Evolutionary conservation across 2,329 filamentous ascomycete species (phyloP), one percentile per base, ranked within the genome.

Genomic region (Zarea fungicola): DNA sequence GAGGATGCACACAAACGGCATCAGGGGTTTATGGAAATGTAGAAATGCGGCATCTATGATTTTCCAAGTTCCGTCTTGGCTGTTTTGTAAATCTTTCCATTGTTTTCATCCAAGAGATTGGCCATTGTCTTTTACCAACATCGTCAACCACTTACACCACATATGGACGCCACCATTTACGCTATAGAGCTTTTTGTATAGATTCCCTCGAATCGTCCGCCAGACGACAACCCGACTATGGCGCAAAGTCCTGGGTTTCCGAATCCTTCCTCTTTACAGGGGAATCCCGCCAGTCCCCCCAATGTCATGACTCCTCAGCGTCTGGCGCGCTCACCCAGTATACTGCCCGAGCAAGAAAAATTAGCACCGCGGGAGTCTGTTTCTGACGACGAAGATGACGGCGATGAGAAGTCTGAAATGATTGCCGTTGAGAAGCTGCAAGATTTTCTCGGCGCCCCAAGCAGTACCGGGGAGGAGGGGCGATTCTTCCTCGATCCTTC

Each of bases 401-500:
- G 39, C 29, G 21, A 42, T 8, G 44, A 52, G 3, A 44, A 48
- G 28, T 22, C 40, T 13, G 34, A 41, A 2, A 35, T 16, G 4
- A 42, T 37, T 11, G 36, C 19, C 9, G 19, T 19, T 4, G 36
- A 42, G 18, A 35, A 44, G 14, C 14, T 41, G 14, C 45, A 43
- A 21, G 29, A 50, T 11, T 18, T 44, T 25, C 11, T 21, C 8
- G 19, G 6, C 8, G 25, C 14, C 10, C 21, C 37, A 14, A 18
- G 26, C 8, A n/a, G 19, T 42, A 5, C 19, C 3, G 21, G 6
- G 8, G 26, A 29, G 13, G 35, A 14, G 6, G 32, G 28, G 1
- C 60, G 61, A 32, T 67, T 70, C 54, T 59, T 55, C 18, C 51
- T 68, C 28, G 67, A 70, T 42, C 67, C 67, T 0, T 57, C 54